Evolutionary conservation across 2,329 filamentous ascomycete genomes (phyloP).

Genomic region (Talaromyces albobiverticillius): DNA sequence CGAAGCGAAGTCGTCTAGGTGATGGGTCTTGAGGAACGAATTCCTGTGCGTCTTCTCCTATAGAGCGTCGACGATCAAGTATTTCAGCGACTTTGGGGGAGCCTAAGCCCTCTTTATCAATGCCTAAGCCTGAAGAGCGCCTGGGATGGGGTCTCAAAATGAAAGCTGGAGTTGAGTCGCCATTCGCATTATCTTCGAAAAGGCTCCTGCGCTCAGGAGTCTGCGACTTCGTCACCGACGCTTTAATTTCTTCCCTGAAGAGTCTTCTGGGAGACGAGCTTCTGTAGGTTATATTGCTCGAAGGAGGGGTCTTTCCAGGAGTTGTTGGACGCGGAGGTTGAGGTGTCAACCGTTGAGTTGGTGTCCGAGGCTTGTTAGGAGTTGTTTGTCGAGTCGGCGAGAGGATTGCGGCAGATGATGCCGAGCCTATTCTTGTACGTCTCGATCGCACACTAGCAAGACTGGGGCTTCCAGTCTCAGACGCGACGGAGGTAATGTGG

Average conservation of each 20-base stretch:
- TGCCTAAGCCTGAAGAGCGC: slow-evolving; percentile 65
- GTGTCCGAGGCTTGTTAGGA: slow-evolving; percentile 38
- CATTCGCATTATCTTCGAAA: slow-evolving; percentile 55
- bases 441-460: slow-evolving; percentile 51
- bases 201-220: slow-evolving; percentile 39
- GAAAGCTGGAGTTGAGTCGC: slow-evolving; percentile 60
- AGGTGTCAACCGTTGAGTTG: slow-evolving; percentile 45
- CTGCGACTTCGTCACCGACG: slow-evolving; percentile 35
- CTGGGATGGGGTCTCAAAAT: slow-evolving; percentile 61
- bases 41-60: slow-evolving; percentile 62
- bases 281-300: slow-evolving; percentile 45
- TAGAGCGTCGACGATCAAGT: slow-evolving; percentile 67
- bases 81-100: slow-evolving; percentile 71
- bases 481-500: slow-evolving; percentile 41
- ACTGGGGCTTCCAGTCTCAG: slow-evolving; percentile 55
- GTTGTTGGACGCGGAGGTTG: slow-evolving; percentile 45
- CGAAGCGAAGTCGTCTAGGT: slow-evolving; percentile 58
- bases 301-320: slow-evolving; percentile 50
- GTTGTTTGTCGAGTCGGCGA: slow-evolving; percentile 36
- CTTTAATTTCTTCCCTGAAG: slow-evolving; percentile 41
- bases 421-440: slow-evolving; percentile 48
- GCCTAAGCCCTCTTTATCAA: slow-evolving; percentile 68
- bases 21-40: slow-evolving; percentile 57
- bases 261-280: slow-evolving; percentile 51
- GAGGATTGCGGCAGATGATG: slow-evolving; percentile 45